Base-by-base conservation (phyloP, 2,329 filamentous ascomycete species). In the Aspergillus sp. region DNA sequence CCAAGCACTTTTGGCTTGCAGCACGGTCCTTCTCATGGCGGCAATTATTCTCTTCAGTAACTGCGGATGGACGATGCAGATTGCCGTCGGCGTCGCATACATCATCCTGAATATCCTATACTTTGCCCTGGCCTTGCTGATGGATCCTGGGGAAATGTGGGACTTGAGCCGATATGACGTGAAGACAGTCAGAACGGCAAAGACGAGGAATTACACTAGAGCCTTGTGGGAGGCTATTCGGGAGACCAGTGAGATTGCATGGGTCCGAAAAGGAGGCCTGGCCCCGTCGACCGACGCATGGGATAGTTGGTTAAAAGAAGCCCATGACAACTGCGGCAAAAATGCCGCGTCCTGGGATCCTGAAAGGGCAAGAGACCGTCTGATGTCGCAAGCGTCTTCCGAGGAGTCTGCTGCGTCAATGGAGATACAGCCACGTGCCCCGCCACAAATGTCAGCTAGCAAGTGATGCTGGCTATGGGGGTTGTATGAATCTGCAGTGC, bases 1-100 rank as follows among this genome's bases (percentile, higher is more conserved):
- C 70, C 80, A 83, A 21, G 70, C 77, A 1, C 78, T 87, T 6
- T 86, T 88, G 74, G 85, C 81, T 0, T 47, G 83, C 2, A 85
- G 83, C 32, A 88, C 86, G 10, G 80, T 85, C 8, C 65, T 88
- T 23, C 80, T 88, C 48, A 88, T 88, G 86, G 69, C 84, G 5
- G 80, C 82, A 1, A 84, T 88, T 10, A 83, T 88, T 11, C 73
- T 87, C n/a, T 73, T 89, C 39, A 86, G 85, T 1, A 88, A 88
- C 68, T 86, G 84, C 71, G 80, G 80, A n/a, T 87, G 85, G 80
- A 78, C 81, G 49, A 82, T 83, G 62, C 86, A 89, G 70, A 80
- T 84, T 8, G 81, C 85, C 11, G 84, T 88, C 61, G 85, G 84
- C 5, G 77, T 74, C 3, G 77, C 81, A 1, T 88, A 88, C 64